Evolutionary conservation across 1,139 yeast species (phyloP), one percentile per base, ranked within the genome.

Genomic region (Geotrichum fermentans): DNA sequence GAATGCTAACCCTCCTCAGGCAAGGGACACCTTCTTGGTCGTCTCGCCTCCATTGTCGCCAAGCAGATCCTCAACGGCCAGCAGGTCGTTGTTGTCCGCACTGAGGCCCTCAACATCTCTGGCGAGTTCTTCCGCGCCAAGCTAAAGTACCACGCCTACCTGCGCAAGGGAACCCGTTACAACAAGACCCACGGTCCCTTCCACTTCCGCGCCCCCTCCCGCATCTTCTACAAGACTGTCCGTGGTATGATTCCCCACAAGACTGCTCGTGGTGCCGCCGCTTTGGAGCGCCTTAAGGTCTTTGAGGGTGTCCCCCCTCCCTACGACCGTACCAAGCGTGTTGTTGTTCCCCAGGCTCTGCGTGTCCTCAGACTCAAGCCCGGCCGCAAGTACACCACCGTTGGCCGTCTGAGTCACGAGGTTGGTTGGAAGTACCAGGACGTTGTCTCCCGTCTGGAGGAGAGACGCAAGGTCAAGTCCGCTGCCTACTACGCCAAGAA

Each of bases 181-280:
- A 92, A 92, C 95, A 89, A 89, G 80, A 83, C 82, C 69, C 87
- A 89, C 75, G 99, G 98, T 80, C 97, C 97, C 73, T 94, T 92
- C 97, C 99, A 92, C 76, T 92, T 92, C 96, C 92, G 97, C 80
- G 99, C 99, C 60, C 99, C 98, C 75, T 89, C 97, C 60, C 89
- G 97, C 81, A 89, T 92, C 78, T 88, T 92, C 78, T 90, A 89
- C 94, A 92, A 92, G 86, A 97, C 98, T 71, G 77, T 92, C 75
- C 87, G 96, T 75, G 99, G 99, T 79, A 94, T 94, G 98, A 80
- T 94, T 70, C 82, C 97, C 73, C 98, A 92, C 92, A 92, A 94
- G 88, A 92, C 98, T 65, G 92, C 97, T 68, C 94, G 98, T 79
- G 99, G 99, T 78, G 85, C 87, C 80, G 97, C 98, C 72, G 99